Evolutionary conservation across 768 basidiomycete species (phyloP), one percentile per base, ranked within the genome.

Genomic region (Strobilomyces echinocephalus): DNA sequence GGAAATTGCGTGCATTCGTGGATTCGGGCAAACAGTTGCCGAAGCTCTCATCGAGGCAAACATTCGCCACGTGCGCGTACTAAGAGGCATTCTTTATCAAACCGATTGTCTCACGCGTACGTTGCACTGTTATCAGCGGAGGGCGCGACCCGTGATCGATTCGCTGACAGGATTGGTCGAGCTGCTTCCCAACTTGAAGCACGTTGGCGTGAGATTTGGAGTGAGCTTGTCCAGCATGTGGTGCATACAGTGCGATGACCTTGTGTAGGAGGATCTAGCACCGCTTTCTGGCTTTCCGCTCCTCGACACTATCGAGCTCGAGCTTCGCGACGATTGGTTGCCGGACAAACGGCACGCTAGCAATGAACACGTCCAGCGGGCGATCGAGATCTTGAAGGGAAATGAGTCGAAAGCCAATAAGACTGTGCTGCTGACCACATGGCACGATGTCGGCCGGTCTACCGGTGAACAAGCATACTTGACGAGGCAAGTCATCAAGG

Each of bases 71-170:
- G 45, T 54, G 44, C 49, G 42, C 20, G 34, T 55, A 15, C 26
- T 52, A 24, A 56, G 54, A 26, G 60, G 60, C 16, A 42, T 53
- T 9, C 16, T 24, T 24, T 24, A 24, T 6, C 28, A 45, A 31
- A n/a, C 20, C 48, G 24, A 24, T 24, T 24, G 4, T 18, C 14
- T 55, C n/a, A 21, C 18, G 8, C 46, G 57, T 54, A 26, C 24
- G 52, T 34, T 33, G 39, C 46, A 20, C 51, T 36, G 50, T 45
- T 52, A 59, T 59, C 51, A 35, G 31, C 28, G 38, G 53, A 39
- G 33, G 42, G 24, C 4, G 24, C 6, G 50, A 36, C n/a, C 24
- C 24, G 24, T 50, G 33, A 12, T 30, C n/a, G 18, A 1, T 31
- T 57, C 10, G 24, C 38, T 16, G 49, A 46, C 44, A 36, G 46